A percentile compares a stretch with the other conserved stretches of the same genome.
These are phyloP conservation scores for Colletotrichum musae DNA, from an alignment of 2,329 filamentous ascomycete genomes.

Conservation along the genomic window DNA sequence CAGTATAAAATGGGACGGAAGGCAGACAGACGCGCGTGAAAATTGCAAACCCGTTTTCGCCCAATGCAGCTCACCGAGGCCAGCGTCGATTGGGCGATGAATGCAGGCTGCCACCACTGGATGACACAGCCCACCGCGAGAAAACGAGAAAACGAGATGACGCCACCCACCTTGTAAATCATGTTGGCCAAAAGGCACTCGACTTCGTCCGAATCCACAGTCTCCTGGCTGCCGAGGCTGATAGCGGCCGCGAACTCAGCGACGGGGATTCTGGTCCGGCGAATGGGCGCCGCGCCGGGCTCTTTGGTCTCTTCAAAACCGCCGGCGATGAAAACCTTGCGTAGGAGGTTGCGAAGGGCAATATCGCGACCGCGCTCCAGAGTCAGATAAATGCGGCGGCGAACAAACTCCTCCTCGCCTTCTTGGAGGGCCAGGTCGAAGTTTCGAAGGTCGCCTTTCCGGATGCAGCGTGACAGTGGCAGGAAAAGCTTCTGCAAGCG, in stretches of 20 bases:
- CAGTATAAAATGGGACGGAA: slow-evolving; percentile 6
- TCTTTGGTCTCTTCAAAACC: slow-evolving; percentile 86
- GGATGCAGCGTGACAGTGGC: slow-evolving; percentile 84
- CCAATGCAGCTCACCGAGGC: neutral
- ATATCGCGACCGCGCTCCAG: slow-evolving; percentile 94
- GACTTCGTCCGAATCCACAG: slow-evolving; percentile 89
- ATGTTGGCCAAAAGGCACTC: slow-evolving; percentile 96
- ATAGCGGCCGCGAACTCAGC: slow-evolving; percentile 89
- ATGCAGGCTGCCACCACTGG: slow-evolving; percentile 11
- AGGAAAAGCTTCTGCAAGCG: slow-evolving; percentile 83
- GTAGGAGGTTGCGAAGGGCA: slow-evolving; percentile 88
- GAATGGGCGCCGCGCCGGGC: slow-evolving; percentile 71
- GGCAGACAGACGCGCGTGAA: neutral
- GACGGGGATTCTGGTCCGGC: slow-evolving; percentile 84
- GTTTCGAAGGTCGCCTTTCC: slow-evolving; percentile 82
- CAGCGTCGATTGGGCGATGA: slow-evolving; percentile 4
- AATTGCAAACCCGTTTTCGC: neutral
- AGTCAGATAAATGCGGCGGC: slow-evolving; percentile 92
- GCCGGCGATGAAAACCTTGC: slow-evolving; percentile 89
- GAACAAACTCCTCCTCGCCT: slow-evolving; percentile 94
- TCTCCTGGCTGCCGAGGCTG: slow-evolving; percentile 77
- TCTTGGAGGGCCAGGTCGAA: slow-evolving; percentile 87
- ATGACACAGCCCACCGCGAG: neutral
- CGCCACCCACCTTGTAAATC: slow-evolving; percentile 89
- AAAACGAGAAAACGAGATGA: slow-evolving; percentile 23